These are phyloP conservation scores for Aspergillus jensenii DNA, from an alignment of 2,329 filamentous ascomycete genomes.

Conservation along the genomic window DNA sequence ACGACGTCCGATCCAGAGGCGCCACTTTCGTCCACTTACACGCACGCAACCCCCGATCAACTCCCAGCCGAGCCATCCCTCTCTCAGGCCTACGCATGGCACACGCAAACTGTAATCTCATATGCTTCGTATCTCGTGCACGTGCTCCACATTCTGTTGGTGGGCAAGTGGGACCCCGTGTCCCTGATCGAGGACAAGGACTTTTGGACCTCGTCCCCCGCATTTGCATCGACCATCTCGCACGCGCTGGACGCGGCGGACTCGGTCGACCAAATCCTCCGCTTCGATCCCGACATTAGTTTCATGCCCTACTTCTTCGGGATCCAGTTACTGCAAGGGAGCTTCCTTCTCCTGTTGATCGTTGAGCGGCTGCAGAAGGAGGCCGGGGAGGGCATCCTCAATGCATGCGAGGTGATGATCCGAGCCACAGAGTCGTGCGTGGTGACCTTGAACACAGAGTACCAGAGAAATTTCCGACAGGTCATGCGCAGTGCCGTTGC, in stretches of 20 bases:
- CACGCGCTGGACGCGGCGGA: constrained; percentile 88
- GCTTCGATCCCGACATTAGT: constrained; percentile 85
- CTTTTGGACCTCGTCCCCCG: constrained; percentile 87
- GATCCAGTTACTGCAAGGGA: constrained; percentile 87
- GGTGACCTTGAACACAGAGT: constrained; percentile 87
- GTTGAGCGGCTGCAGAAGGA: constrained; percentile 86
- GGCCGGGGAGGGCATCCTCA: constrained; percentile 80
- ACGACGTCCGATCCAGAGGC: constrained; percentile 27
- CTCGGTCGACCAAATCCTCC: constrained; percentile 81
- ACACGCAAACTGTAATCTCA: constrained; percentile 81
- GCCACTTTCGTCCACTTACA: constrained; percentile 51
- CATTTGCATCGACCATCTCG: constrained; percentile 81
- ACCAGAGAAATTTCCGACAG: constrained; percentile 93
- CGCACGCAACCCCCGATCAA: constrained; percentile 62
- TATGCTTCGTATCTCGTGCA: constrained; percentile 93
- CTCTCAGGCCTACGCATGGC: constrained; percentile 45
- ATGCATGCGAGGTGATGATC: constrained; percentile 89
- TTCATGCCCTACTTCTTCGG: constrained; percentile 98
- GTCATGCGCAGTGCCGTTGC: constrained; percentile 91
- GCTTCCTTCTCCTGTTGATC: constrained; percentile 81
- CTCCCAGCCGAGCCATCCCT: constrained; percentile 44
- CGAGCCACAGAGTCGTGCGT: constrained; percentile 90
- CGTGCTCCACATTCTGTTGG: constrained; percentile 83
- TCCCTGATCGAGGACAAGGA: constrained; percentile 91
- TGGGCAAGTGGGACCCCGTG: constrained; percentile 95